Evolutionary conservation across 1,139 yeast species (phyloP), one percentile per base, ranked within the genome.

Genomic region (Hanseniaspora sp.): DNA sequence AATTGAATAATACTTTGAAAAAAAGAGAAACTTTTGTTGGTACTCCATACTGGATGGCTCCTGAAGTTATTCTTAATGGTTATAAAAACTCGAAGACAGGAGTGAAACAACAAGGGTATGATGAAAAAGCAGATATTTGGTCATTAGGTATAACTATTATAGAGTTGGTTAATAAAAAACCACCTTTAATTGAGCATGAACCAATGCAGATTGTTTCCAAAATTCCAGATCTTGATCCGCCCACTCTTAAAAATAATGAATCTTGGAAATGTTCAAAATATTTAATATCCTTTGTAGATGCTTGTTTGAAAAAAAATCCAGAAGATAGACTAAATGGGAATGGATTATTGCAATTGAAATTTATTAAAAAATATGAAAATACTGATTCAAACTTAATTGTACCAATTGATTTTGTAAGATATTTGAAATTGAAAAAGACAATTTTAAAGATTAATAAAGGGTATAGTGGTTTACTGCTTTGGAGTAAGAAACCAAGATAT

Each of bases 31-130:
- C 95, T 0, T 82, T 86, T 72, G 95, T 86, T 38, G 95, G 95
- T 0, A 86, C 95, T 0, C 95, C 95, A 18, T 85, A 79, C 66
- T 86, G 95, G 95, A 86, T 86, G 95, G 95, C 95, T 0, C 95
- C 95, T 0, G 95, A 86, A 63, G 83, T 86, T 34, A 82, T 86
- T 30, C 64, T 70, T 4, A 69, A 77, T 34, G 53, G 52, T 1
- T 46, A 46, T 33, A 43, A 23, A 23, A 42, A 52, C 28, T 18
- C 33, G 12, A 52, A 40, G 9, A 40, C 49, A 15, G 54, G 49
- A 3, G 52, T 58, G 5, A 60, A 61, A 55, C 61, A 61, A 38
- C 67, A 68, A 17, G 90, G 90, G 1, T 84, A 86, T 63, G 75
- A 84, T 64, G 84, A 82, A 60, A 85, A 82, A 63, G 94, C 87